Conservation (phyloP, 148 eudicot genomes). For the Chenopodium album region DNA sequence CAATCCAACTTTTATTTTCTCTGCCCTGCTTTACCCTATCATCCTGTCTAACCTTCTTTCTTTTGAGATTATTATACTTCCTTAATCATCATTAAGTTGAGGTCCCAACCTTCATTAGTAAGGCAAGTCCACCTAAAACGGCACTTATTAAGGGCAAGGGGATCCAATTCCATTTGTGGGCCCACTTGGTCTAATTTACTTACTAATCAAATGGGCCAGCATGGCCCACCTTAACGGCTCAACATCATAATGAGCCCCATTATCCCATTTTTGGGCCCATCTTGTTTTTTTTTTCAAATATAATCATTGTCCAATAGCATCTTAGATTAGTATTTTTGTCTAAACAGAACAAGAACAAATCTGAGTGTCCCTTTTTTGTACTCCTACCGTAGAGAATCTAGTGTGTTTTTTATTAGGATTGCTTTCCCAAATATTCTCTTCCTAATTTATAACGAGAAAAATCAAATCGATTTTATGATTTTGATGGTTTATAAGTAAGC, state of each 20-base stretch:
- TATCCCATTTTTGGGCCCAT: slow-evolving; percentile 15
- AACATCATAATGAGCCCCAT: slow-evolving; percentile 28
- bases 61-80: slow-evolving; percentile 17
- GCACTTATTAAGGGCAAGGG: slow-evolving; percentile 26
- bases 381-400: background rate
- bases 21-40: slow-evolving; percentile 30
- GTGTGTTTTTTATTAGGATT: background rate
- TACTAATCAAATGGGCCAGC: slow-evolving; percentile 24
- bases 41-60: background rate
- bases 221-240: slow-evolving; percentile 12
- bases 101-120: slow-evolving; percentile 29
- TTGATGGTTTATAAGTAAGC: too few relatives aligned
- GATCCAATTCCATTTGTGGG: slow-evolving; percentile 17
- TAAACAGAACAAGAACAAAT: background rate
- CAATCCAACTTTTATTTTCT: background rate
- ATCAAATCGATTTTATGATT: too few relatives aligned
- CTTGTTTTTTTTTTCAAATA: background rate
- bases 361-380: background rate
- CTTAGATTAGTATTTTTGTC: background rate
- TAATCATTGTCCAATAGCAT: background rate
- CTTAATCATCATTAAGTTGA: slow-evolving; percentile 28
- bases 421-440: slow-evolving; percentile 5
- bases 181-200: slow-evolving; percentile 23
- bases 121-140: slow-evolving; percentile 31
- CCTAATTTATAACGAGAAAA: background rate